Conservation (phyloP, 106 monocot genomes). For the Agapanthus africanus region DNA sequence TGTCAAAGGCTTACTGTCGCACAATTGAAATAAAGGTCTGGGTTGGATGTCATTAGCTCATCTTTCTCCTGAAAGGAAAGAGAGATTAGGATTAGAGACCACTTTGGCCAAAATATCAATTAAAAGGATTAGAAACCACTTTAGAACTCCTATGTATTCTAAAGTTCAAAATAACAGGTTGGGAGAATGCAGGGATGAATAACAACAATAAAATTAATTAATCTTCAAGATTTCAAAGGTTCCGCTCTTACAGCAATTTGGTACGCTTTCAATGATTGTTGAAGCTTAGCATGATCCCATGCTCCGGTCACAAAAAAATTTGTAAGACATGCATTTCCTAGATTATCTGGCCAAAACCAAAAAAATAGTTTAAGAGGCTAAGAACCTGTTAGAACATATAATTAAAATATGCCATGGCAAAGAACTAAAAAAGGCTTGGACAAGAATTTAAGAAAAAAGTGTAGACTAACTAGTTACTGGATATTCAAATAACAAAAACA, state of each 20-base stretch:
- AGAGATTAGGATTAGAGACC: constrained; percentile 1
- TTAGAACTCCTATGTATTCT: not conserved
- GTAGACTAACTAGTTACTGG: not conserved
- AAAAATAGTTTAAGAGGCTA: not conserved
- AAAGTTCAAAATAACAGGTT: constrained; percentile 6
- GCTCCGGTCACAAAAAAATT: constrained; percentile 80
- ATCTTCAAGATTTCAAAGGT: not conserved
- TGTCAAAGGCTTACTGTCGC: constrained; percentile 59
- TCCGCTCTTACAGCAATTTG: constrained; percentile 81
- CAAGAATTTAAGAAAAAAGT: not conserved
- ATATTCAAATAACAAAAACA: not conserved
- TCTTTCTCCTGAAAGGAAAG: constrained; percentile 74
- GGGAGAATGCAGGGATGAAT: not conserved
- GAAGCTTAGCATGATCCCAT: constrained; percentile 76
- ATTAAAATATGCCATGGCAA: not conserved
- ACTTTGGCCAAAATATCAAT: not conserved
- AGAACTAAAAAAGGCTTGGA: not conserved
- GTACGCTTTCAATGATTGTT: constrained; percentile 90
- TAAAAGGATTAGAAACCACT: not conserved
- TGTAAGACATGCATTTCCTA: constrained; percentile 95
- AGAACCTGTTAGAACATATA: not conserved
- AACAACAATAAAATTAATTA: constrained; percentile 10
- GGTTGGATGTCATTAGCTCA: constrained; percentile 59
- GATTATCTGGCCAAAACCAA: constrained; percentile 50
- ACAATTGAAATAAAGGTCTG: constrained; percentile 85